Conservation (phyloP, 1,284 basidiomycete genomes). For the Trametes polyzona region DNA sequence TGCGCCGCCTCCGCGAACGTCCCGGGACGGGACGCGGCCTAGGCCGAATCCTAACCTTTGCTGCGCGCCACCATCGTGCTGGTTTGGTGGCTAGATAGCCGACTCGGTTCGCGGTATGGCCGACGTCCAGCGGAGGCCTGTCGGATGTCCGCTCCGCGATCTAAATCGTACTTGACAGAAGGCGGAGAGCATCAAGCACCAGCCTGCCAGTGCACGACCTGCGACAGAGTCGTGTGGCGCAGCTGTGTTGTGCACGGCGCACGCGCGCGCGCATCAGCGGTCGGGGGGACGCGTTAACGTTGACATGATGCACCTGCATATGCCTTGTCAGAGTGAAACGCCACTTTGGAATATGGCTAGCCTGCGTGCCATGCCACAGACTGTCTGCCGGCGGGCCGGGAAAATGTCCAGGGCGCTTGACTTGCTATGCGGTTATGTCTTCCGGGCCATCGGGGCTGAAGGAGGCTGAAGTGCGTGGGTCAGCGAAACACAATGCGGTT, state of each 20-base stretch:
- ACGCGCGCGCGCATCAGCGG: neutral
- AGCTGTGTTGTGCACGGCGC: neutral
- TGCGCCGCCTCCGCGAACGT: neutral
- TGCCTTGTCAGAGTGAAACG: neutral
- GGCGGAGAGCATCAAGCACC: neutral
- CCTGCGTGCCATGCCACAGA: neutral
- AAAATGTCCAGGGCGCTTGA: too few relatives aligned
- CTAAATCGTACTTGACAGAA: neutral
- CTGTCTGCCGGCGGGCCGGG: neutral
- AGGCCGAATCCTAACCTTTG: neutral
- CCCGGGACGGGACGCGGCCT: neutral
- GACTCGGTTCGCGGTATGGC: neutral
- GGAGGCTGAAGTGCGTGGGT: neutral
- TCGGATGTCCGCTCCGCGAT: too few relatives aligned
- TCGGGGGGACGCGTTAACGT: neutral
- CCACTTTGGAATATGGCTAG: neutral
- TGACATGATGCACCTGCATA: neutral
- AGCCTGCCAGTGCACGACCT: too few relatives aligned
- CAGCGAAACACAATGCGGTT: too few relatives aligned
- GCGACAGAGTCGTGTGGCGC: neutral
- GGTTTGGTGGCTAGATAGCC: neutral
- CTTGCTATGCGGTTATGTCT: too few relatives aligned
- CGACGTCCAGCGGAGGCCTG: neutral
- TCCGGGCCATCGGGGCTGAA: too few relatives aligned
- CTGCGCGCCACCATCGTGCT: neutral